These are phyloP conservation scores for Fremontodendron californicum DNA, from an alignment of 345 rosid species.

Conservation along the genomic window DNA sequence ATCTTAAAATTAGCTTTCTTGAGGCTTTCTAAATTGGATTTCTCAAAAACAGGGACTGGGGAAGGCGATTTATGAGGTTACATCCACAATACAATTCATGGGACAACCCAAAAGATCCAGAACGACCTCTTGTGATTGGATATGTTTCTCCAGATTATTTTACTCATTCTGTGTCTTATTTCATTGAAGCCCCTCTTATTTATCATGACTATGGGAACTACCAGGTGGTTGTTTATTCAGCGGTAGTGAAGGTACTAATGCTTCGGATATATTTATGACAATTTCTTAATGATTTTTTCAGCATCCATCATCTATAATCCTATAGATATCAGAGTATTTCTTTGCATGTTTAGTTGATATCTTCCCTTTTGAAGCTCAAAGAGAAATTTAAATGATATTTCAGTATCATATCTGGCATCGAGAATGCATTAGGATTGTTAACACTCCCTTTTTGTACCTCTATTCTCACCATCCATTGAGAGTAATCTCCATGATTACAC, in stretches of 20 bases:
- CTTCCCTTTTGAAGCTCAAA: not conserved
- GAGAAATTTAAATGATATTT: not conserved
- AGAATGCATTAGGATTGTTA: not conserved
- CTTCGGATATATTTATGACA: slow-evolving; percentile 4
- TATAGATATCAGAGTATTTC: not conserved
- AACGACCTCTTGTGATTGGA: slow-evolving; percentile 81
- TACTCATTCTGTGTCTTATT: slow-evolving; percentile 98
- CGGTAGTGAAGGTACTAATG: slow-evolving; percentile 83
- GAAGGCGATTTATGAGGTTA: slow-evolving; percentile 86
- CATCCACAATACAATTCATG: slow-evolving; percentile 72
- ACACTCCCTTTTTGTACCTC: not conserved
- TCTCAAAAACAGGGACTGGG: slow-evolving; percentile 89
- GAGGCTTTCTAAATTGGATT: slow-evolving; percentile 19
- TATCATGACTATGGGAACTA: slow-evolving; percentile 76
- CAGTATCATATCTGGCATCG: not conserved
- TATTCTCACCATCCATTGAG: not conserved
- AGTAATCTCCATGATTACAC: not conserved
- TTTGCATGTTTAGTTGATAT: slow-evolving; percentile 2
- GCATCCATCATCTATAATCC: not conserved
- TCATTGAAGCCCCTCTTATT: slow-evolving; percentile 89
- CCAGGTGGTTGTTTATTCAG: slow-evolving; percentile 95
- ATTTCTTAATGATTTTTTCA: not conserved
- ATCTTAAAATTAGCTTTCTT: not conserved
- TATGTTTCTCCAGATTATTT: slow-evolving; percentile 98
- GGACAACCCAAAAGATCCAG: slow-evolving; percentile 90